Conservation (phyloP, 306 rosid species). For the Dalbergia cochinchinensis region DNA sequence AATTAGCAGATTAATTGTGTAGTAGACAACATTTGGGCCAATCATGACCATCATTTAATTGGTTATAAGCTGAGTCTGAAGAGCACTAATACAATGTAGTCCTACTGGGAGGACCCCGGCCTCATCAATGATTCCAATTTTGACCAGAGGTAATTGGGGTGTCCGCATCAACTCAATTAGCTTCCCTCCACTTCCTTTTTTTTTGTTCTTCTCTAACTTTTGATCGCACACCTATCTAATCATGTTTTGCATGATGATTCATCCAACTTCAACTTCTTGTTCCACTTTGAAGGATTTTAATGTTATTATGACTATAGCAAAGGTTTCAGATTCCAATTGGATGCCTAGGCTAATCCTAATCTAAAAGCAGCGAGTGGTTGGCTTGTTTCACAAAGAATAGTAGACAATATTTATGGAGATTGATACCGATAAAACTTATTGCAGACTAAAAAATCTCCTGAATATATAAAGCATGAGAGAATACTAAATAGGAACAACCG, state of each 20-base stretch:
- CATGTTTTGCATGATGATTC: constrained; percentile 41
- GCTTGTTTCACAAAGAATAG: constrained; percentile 8
- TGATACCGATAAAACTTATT: constrained; percentile 21
- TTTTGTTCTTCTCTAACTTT: constrained; percentile 25
- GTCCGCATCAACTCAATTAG: constrained; percentile 48
- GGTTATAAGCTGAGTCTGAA: constrained; percentile 50
- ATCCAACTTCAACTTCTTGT: constrained; percentile 15
- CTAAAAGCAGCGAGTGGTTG: constrained; percentile 36
- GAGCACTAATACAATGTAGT: constrained; percentile 49
- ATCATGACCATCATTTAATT: constrained; percentile 44
- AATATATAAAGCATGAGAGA: constrained; percentile 26
- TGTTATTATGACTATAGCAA: not conserved
- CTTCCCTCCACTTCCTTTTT: constrained; percentile 42
- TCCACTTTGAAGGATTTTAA: constrained; percentile 37
- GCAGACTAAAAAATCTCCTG: constrained; percentile 45
- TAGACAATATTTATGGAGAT: not conserved
- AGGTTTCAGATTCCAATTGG: constrained; percentile 50
- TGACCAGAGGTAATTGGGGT: constrained; percentile 55
- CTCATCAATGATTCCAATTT: constrained; percentile 53
- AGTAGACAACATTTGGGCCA: constrained; percentile 32
- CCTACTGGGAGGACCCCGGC: constrained; percentile 48
- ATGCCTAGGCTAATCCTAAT: constrained; percentile 45
- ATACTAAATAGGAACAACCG: constrained; percentile 1
- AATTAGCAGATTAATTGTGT: constrained; percentile 36
- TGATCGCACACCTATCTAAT: constrained; percentile 37